Evolutionary conservation across 2,329 filamentous ascomycete genomes (phyloP), one percentile per base, ranked within the genome.

Genomic region (Cercospora janseana): DNA sequence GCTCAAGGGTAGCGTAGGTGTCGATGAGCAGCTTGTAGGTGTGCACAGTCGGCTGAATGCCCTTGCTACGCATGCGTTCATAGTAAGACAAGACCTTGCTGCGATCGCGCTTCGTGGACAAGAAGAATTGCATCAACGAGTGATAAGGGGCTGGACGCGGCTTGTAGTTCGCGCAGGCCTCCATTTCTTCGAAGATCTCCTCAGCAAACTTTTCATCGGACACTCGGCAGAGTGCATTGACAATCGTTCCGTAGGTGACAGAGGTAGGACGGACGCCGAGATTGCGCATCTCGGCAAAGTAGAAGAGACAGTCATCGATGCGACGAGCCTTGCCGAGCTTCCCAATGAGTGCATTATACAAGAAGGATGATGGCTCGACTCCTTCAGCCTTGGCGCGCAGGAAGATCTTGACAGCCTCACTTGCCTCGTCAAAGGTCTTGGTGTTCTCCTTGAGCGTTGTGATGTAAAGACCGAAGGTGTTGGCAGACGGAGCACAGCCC

Each of bases 121-220:
- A 78, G 81, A 97, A 98, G 75, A 95, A 97, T 69, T 98, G 93
- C 83, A 98, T 98, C 84, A 98, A 87, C 72, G 89, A 95, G 77
- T 98, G 96, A 79, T 98, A 98, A 1, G 93, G 93, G 18, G 93
- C 93, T 20, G 93, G 91, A 7, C 93, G 86, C 31, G 93, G 89
- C 77, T 96, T 97, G 81, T 98, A 98, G 76, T 98, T 98, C 50
- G 90, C 86, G 86, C 95, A 95, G 38, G 86, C 83, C 75, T 98
- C 93, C 93, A 98, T 98, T 75, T 98, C 93, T 66, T 97, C 90
- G 66, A 98, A 98, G 62, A 97, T 82, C 71, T 97, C 90, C 66
- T 96, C 93, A 21, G 93, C 93, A 68, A 96, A 95, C 66, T 92
- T 94, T 74, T 97, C 92, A 62, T 98, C 93, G 60, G 90, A 95